phyloP scores from a whole-genome alignment of 768 basidiomycete species.

The Lentinula raphanica region DNA sequence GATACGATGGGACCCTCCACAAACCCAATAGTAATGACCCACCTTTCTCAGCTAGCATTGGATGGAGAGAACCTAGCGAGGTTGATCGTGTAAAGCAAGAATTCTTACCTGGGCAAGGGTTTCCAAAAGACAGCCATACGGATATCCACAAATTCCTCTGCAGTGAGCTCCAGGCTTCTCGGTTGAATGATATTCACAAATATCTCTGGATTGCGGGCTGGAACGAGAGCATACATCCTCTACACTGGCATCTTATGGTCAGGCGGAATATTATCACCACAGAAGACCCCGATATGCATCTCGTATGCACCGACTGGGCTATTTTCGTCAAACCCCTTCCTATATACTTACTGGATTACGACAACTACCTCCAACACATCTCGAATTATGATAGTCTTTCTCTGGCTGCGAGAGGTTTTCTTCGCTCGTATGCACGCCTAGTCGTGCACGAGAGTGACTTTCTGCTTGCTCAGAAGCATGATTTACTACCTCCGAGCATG shows the following conservation, averaged over 20 bases:
- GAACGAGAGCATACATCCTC: conserved; percentile 7
- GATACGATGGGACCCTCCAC: no score
- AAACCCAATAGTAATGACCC: not conserved
- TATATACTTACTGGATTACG: not conserved
- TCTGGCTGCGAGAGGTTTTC: not conserved
- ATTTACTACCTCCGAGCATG: not conserved
- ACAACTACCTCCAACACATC: not conserved
- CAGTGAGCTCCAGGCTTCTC: not conserved
- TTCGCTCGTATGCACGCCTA: not conserved
- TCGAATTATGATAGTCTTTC: not conserved
- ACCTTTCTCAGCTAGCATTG: not conserved
- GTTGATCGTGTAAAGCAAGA: not conserved
- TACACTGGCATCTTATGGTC: conserved; percentile 12
- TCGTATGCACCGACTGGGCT: not conserved
- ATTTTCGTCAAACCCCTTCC: not conserved
- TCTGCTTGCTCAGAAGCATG: not conserved
- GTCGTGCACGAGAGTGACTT: not conserved
- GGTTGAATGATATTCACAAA: not conserved
- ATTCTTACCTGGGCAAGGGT: not conserved
- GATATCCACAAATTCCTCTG: not conserved
- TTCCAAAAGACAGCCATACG: not conserved
- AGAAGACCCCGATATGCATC: conserved; percentile 8
- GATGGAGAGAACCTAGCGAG: not conserved
- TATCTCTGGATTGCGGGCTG: conserved; percentile 12
- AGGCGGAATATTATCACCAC: conserved; percentile 8